These are phyloP conservation scores for Theileria orientalis DNA, from an alignment of 169 alveolate genomes.

Conservation along the genomic window DNA sequence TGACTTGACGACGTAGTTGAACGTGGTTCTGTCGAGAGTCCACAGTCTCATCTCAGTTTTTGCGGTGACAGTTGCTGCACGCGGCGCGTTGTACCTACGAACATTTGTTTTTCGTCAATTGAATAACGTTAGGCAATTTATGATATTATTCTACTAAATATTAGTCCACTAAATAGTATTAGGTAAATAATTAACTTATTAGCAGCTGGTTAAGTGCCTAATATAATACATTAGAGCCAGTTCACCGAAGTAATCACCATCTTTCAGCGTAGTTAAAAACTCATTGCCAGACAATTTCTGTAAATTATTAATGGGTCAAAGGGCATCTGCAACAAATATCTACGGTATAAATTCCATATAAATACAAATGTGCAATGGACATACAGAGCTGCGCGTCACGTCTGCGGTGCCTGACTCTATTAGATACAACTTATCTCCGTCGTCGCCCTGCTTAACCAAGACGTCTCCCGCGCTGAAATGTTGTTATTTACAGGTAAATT, in stretches of 20 bases:
- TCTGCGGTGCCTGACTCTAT: slow-evolving; percentile 90
- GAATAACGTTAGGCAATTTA: neutral
- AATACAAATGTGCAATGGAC: too few species aligned
- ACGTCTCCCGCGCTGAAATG: slow-evolving; percentile 43
- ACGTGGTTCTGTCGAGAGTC: slow-evolving; percentile 91
- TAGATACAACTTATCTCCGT: slow-evolving; percentile 89
- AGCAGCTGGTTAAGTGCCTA: neutral
- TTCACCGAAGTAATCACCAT: slow-evolving; percentile 96
- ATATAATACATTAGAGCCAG: slow-evolving; percentile 83
- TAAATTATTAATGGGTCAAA: neutral
- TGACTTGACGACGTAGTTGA: slow-evolving; percentile 91
- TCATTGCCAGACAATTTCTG: slow-evolving; percentile 69
- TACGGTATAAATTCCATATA: slow-evolving; percentile 61
- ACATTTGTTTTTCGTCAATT: neutral
- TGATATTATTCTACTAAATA: too few species aligned
- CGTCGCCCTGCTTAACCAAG: slow-evolving; percentile 94
- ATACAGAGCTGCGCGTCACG: slow-evolving; percentile 70
- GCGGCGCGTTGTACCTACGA: slow-evolving; percentile 88
- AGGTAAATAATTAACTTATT: neutral
- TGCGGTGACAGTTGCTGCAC: slow-evolving; percentile 94
- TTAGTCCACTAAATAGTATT: neutral
- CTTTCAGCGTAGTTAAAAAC: slow-evolving; percentile 70
- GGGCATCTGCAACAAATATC: too few species aligned
- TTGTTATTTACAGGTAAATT: neutral
- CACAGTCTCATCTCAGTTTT: slow-evolving; percentile 84